Base-by-base conservation (phyloP, 1,139 yeast genomes). In the Geotrichum fermentans region DNA sequence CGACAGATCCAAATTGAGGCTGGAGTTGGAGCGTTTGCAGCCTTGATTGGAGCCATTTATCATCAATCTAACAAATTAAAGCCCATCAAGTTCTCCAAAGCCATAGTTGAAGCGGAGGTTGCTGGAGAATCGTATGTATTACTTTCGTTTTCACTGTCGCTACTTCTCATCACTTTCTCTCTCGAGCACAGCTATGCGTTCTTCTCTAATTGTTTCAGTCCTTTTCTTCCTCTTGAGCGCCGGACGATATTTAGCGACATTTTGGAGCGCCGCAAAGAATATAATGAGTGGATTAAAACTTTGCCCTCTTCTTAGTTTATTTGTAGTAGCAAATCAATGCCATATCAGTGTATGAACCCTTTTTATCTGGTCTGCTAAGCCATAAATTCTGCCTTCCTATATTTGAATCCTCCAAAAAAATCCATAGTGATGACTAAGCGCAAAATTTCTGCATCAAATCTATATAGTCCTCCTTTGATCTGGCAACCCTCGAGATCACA, bases 231-330 rank as follows among this genome's bases (percentile, higher is more conserved):
- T 8, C 56, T 67, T 20, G 71, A 67, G 45, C 57, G 60, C n/a
- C 50, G 71, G 29, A 66, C 70, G 1, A 56, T 59, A 16, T 67
- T 67, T 51, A 61, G 59, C 47, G 65, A 67, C 52, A 49, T 67
- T 14, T 45, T 50, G 3, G 56, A 58, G 6, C 58, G 61, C 37
- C 52, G 71, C 24, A 49, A 57, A 45, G 63, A 58, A 39, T 66
- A 53, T 47, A 37, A 56, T 10, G 53, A 56, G n/a, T 67, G 69
- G 68, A 16, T 40, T 16, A 40, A 50, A 17, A 42, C 28, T 24
- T 24, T 10, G 28, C 6, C 28, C 28, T 6, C 28, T 10, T 24
- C 28, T 24, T 24, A 24, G 28, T 10, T 24, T 24, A n/a, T n/a
- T n/a, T n/a, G n/a, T n/a, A n/a, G n/a, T n/a, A n/a, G n/a, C n/a